A percentile compares a stretch with the other conserved stretches of the same genome.
phyloP scores from a whole-genome alignment of 345 rosid genomes.

The Clarkia xantiana region DNA sequence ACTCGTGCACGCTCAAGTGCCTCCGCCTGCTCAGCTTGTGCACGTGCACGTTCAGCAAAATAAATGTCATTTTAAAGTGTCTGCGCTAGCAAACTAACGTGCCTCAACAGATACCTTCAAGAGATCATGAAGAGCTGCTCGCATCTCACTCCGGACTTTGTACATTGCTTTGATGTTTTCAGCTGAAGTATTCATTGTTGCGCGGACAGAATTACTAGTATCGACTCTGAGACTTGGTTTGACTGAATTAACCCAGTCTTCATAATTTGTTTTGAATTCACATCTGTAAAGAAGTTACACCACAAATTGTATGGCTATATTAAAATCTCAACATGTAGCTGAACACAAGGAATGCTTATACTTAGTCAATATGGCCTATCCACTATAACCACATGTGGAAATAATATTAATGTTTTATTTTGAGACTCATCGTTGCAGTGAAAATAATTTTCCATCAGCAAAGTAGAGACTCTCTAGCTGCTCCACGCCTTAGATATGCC shows the following conservation, averaged over 20 bases:
- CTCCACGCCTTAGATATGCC: slow-evolving; percentile 87
- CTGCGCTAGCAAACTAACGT: not conserved
- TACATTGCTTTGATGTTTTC: slow-evolving; percentile 47
- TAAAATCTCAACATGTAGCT: not conserved
- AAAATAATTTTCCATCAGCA: too few species aligned
- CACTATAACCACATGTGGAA: not conserved
- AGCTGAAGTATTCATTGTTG: slow-evolving; percentile 36
- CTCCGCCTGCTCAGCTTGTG: too few species aligned
- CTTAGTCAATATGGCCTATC: not conserved
- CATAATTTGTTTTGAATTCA: slow-evolving; percentile 78
- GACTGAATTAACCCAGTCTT: slow-evolving; percentile 70
- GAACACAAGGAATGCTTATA: not conserved
- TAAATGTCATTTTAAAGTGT: too few species aligned
- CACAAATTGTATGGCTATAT: slow-evolving; percentile 1
- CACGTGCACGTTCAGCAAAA: too few species aligned
- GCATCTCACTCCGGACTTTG: slow-evolving; percentile 69
- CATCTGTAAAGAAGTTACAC: slow-evolving; percentile 30
- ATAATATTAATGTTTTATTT: not conserved
- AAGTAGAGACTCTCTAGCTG: slow-evolving; percentile 75
- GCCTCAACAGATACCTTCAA: slow-evolving; percentile 38
- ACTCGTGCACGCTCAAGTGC: too few species aligned
- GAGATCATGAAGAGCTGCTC: slow-evolving; percentile 54
- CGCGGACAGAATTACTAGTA: slow-evolving; percentile 33
- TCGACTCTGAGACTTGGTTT: slow-evolving; percentile 57
- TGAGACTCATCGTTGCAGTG: slow-evolving; percentile 50